Base-by-base conservation (phyloP, 2,329 filamentous ascomycete genomes). In the Colletotrichum aenigma region DNA sequence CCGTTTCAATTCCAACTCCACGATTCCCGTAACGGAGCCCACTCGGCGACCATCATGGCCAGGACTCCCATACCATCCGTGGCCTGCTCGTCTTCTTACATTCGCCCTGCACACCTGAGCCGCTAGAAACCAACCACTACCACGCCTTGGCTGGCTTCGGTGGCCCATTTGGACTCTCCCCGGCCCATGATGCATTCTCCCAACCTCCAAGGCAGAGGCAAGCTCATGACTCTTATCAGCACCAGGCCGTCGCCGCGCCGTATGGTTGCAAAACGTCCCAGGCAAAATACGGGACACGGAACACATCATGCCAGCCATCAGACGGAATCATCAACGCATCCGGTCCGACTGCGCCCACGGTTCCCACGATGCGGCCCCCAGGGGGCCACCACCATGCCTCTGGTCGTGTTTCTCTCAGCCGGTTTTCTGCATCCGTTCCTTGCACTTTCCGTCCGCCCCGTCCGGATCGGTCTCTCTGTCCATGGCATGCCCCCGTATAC, bases 151-250 rank as follows among this genome's bases (percentile, higher is more conserved):
- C 64, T 56, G 28, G 21, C 32, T 21, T 32, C 32, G 58, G 30
- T 34, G 28, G 58, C 38, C 68, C 30, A 30, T 18, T 61, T 43
- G 56, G 62, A 71, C 18, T 58, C 24, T 72, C 68, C 68, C 68
- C 62, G 48, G 67, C 70, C 72, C 62, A 66, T 75, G 68, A 55
- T 75, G 30, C 13, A 61, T 38, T 26, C n/a, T 10, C 36, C 43
- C 56, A 75, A 67, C 68, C 52, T 75, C 62, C 72, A 75, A 75
- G 72, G 72, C 68, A 67, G 68, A 60, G 36, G 52, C 68, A 62
- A 28, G 21, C 38, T 66, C 72, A 66, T 67, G 61, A 75, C 72
- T 71, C 55, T 67, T 28, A 16, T 56, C 52, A 24, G n/a, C 58
- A 70, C 26, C 34, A 61, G 21, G 32, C 34, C 52, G 61, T 56